phyloP scores from a whole-genome alignment of 306 rosid genomes.

The Trifolium fragiferum region DNA sequence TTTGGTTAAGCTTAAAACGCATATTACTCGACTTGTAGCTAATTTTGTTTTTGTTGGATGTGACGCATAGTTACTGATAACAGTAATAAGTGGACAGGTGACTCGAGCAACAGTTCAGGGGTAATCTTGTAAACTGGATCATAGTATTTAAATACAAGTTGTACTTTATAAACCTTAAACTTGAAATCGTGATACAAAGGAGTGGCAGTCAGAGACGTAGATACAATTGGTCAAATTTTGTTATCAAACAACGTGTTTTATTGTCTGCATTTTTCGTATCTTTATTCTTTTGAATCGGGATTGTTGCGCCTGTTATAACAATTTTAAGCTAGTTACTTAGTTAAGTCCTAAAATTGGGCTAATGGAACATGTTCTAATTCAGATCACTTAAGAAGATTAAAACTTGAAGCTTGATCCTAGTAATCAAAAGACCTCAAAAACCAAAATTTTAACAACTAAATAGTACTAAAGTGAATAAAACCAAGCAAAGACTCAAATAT shows the following conservation, averaged over 20 bases:
- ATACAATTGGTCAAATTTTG: background rate
- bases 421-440: background rate
- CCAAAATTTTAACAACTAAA: background rate
- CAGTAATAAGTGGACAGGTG: too few species aligned
- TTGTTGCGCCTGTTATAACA: background rate
- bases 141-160: too few species aligned
- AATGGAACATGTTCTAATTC: slow-evolving; percentile 5
- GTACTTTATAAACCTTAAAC: too few species aligned
- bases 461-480: background rate
- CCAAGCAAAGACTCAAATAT: too few species aligned
- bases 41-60: too few species aligned
- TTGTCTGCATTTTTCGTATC: too few species aligned
- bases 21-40: background rate
- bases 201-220: background rate
- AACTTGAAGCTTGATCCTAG: slow-evolving; percentile 11
- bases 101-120: too few species aligned
- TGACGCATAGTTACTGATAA: too few species aligned
- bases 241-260: background rate
- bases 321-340: background rate
- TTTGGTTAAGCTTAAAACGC: slow-evolving; percentile 5
- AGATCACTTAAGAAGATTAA: slow-evolving; percentile 1
- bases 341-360: background rate
- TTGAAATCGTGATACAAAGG: too few species aligned
- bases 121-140: too few species aligned
- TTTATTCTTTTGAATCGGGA: too few species aligned